Conservation (phyloP, 2,329 filamentous ascomycete species). For the Talaromyces sp. region DNA sequence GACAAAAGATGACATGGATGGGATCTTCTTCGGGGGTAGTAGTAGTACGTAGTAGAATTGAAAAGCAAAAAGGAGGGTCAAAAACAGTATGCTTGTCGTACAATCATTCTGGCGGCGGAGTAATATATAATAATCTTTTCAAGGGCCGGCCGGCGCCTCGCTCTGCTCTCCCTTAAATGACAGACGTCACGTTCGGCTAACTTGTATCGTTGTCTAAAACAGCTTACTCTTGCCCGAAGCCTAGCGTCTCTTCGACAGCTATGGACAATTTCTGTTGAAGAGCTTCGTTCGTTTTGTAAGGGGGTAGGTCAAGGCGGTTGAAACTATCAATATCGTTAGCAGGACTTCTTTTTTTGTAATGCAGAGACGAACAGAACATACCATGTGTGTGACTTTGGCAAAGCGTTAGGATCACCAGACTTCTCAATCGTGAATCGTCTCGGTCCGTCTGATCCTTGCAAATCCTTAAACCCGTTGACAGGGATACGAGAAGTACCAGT, state of each 20-base stretch:
- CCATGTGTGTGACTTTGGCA: constrained; percentile 98
- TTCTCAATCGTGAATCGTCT: constrained; percentile 97
- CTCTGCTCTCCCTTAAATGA: not conserved
- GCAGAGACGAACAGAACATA: constrained; percentile 48
- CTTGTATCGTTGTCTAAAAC: not conserved
- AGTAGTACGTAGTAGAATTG: not conserved
- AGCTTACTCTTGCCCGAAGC: constrained; percentile 92
- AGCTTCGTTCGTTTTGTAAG: constrained; percentile 83
- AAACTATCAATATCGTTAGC: constrained; percentile 57
- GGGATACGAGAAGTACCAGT: constrained; percentile 97
- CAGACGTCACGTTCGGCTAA: not conserved
- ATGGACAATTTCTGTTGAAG: constrained; percentile 89
- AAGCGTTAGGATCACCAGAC: constrained; percentile 80
- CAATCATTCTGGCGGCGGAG: constrained; percentile 1
- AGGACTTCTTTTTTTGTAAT: not conserved
- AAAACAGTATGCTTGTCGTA: constrained; percentile 11
- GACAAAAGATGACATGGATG: not conserved
- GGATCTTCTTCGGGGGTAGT: not conserved
- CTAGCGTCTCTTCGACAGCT: constrained; percentile 97
- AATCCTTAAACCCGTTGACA: constrained; percentile 98
- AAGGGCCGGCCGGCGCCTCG: not conserved
- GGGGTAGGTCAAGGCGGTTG: constrained; percentile 91
- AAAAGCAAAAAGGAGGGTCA: not conserved
- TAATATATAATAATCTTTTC: not conserved
- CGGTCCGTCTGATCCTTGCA: constrained; percentile 94